Percentiles rank a stretch among this genome's conserved stretches.
Evolutionary conservation across 108 stramenopile species (phyloP).

Genomic region (Skeletonema tropicum): DNA sequence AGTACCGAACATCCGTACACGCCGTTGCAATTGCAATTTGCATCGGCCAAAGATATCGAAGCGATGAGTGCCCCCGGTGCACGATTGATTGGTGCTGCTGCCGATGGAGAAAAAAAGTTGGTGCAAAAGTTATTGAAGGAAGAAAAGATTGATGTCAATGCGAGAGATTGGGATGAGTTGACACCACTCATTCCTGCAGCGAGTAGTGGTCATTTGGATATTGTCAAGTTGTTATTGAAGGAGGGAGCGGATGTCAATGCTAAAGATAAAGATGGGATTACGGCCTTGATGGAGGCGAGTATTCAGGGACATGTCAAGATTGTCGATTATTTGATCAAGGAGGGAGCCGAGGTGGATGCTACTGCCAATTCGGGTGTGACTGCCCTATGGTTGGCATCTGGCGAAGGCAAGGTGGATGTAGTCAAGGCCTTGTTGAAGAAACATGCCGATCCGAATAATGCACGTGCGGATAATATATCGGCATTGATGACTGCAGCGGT

Average conservation of each 20-base stretch:
- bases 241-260: conserved; percentile 90
- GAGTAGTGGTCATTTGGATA: conserved; percentile 85
- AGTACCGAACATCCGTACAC: conserved; percentile 68
- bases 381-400: conserved; percentile 92
- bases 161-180: conserved; percentile 89
- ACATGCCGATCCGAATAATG: conserved; percentile 80
- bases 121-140: conserved; percentile 81
- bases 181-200: conserved; percentile 96
- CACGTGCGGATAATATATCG: conserved; percentile 88
- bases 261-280: conserved; percentile 96
- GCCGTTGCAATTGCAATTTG: conserved; percentile 92
- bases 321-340: conserved; percentile 82
- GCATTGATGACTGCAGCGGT: conserved; percentile 92
- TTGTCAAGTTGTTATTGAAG: conserved; percentile 87
- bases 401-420: conserved; percentile 82
- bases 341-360: conserved; percentile 87
- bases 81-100: conserved; percentile 90
- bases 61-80: conserved; percentile 91
- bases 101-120: conserved; percentile 89
- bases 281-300: conserved; percentile 95
- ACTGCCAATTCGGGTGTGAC: conserved; percentile 88
- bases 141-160: conserved; percentile 78
- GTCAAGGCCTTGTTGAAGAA: conserved; percentile 78
- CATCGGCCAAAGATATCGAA: conserved; percentile 83
- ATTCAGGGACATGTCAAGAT: conserved; percentile 92